Base-by-base conservation (phyloP, 148 eudicot genomes). In the Camellia japonica region DNA sequence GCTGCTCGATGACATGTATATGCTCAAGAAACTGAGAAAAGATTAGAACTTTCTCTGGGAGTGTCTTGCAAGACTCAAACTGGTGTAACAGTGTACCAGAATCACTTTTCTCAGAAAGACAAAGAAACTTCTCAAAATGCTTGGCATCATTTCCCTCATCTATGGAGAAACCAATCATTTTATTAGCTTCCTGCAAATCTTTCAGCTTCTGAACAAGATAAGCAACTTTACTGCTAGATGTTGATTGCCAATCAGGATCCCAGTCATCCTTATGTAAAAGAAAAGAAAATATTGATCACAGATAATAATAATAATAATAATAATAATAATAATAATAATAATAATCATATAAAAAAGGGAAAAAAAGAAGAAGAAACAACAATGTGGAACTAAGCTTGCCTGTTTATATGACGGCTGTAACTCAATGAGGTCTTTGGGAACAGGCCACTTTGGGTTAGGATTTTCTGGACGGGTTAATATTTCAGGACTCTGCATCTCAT, bases 171-270 rank as follows among this genome's bases (percentile, higher is more conserved):
- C 44, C 80, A 66, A 46, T 75, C 47, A 67, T 77, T 63, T 70
- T 81, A 80, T 82, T 87, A 82, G 83, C 79, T 85, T 79, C 91
- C 88, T 85, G 92, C 77, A 96, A 83, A 73, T 92, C 85, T 81
- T 93, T 92, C 87, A 96, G 77, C 74, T 89, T 87, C 62, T 85
- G 80, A 87, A 93, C 90, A 82, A 96, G 92, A 86, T 93, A 96
- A 23, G 94, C 74, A 78, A 92, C 97, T 87, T 93, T 96, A 84
- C 99, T 96, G 90, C 99, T 96, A 46, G 97, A 90, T 66, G 99
- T 96, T 80, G 99, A 96, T 83, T 93, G 93, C 99, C 99, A 96
- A 89, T 96, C 99, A 75, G 99, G 98, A 91, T 96, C 86, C 99
- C 99, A 96, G 78, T 85, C 90, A 87, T 96, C 99, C 99, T 96